A percentile compares a stretch with the other conserved stretches of the same genome.
These are phyloP conservation scores for Rutstroemia sp. DNA, from an alignment of 2,329 filamentous ascomycete genomes.

Conservation along the genomic window DNA sequence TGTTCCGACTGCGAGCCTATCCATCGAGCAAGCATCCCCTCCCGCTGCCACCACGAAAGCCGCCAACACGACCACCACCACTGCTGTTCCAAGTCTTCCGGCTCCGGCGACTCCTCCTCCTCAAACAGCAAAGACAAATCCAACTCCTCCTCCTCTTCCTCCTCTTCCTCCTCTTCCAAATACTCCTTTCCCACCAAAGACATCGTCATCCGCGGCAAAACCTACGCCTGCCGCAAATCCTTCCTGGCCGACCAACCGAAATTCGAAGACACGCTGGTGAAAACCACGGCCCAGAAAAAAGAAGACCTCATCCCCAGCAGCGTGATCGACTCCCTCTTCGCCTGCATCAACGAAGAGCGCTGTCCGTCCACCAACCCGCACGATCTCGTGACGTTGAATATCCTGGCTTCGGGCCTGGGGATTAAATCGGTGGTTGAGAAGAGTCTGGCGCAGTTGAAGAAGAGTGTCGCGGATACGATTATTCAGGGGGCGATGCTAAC, in stretches of 20 bases:
- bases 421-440: constrained; percentile 18
- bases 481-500: constrained; percentile 3
- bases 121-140: neutral
- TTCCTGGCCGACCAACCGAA: constrained; percentile 21
- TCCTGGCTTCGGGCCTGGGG: constrained; percentile 17
- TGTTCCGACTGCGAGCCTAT: neutral
- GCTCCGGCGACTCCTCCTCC: neutral
- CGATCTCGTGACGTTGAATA: constrained; percentile 23
- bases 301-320: constrained; percentile 18
- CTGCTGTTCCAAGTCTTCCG: constrained; percentile 2
- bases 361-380: constrained; percentile 12
- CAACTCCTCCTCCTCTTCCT: neutral
- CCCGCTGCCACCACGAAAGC: neutral
- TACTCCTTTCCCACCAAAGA: constrained; percentile 22
- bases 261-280: constrained; percentile 21
- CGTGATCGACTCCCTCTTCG: constrained; percentile 20
- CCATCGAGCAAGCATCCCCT: neutral
- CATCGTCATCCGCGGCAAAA: constrained; percentile 21
- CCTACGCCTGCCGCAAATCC: constrained; percentile 18
- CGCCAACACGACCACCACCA: neutral
- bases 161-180: constrained; percentile 1
- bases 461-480: constrained; percentile 3
- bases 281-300: constrained; percentile 23
- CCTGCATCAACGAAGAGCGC: constrained; percentile 23
- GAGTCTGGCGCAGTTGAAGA: constrained; percentile 15